Base-by-base conservation (phyloP, 768 basidiomycete species). In the Lactarius evosmus region DNA sequence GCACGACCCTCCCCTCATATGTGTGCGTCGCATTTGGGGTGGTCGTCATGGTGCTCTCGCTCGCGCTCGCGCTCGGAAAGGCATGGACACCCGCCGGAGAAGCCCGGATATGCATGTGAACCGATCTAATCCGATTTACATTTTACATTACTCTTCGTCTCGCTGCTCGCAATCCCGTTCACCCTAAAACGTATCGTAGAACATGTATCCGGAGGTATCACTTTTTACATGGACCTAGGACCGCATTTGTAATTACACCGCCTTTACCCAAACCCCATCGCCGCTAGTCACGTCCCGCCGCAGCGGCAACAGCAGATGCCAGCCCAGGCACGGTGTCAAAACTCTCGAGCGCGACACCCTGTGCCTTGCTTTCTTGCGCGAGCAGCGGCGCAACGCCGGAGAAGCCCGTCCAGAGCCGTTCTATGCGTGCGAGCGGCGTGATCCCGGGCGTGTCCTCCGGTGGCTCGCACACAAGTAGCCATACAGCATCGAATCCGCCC, bases 401-500 rank as follows among this genome's bases (percentile, higher is more conserved):
- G 75, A 87, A 91, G 36, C 71, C 75, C 59, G 78, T 77, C 92
- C 92, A 94, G 7, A 86, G 78, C 60, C 78, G 76, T 73, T 93
- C 88, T 52, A 94, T 79, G 27, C 84, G 82, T 33, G 79, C 73
- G 29, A 84, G 72, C 3, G 91, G 85, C 33, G 70, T 68, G 60
- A 74, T 72, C 69, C 82, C 76, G 64, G 80, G 77, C 9, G 79
- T 78, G 40, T 75, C 75, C 49, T 63, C 64, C 8, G 64, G 67
- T 19, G 85, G 82, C 53, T 89, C 87, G 70, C 89, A 82, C 19
- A 95, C 84, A 17, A 99, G 83, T 6, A 99, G 78, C 93, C 95
- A 98, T 63, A 98, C 84, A 7, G 97, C 97, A 72, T 99, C 97
- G 74, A 91, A 98, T 2, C 97, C 97, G 11, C 97, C 97, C 58